Conservation (phyloP, 495 filamentous ascomycete species). For the Terfezia claveryi region DNA sequence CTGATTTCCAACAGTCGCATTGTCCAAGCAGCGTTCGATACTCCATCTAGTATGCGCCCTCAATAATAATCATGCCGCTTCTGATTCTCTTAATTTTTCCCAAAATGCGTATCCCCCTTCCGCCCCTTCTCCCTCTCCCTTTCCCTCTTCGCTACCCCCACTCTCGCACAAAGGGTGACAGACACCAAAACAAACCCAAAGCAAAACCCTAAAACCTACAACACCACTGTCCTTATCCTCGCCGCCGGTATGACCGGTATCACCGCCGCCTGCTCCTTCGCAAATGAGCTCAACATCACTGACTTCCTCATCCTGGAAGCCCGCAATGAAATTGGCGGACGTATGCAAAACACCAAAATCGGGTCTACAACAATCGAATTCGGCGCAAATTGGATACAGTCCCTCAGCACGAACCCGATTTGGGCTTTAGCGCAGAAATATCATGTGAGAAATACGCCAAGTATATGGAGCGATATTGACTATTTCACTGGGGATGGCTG, state of each 20-base stretch:
- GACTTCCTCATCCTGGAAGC: conserved; percentile 53
- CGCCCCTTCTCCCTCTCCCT: too few species aligned
- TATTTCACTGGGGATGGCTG: conserved; percentile 37
- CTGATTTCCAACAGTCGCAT: too few species aligned
- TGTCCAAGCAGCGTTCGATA: too few species aligned
- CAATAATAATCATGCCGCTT: too few species aligned
- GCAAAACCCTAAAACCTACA: conserved; percentile 10
- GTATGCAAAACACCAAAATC: conserved; percentile 32
- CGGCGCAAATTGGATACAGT: conserved; percentile 58
- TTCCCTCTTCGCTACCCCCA: neutral
- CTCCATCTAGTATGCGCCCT: too few species aligned
- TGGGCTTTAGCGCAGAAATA: conserved; percentile 49
- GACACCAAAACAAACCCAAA: neutral
- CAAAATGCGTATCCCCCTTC: too few species aligned
- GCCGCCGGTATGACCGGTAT: conserved; percentile 46
- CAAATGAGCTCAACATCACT: conserved; percentile 34
- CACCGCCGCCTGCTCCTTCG: conserved; percentile 46
- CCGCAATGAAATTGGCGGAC: conserved; percentile 19
- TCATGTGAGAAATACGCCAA: conserved; percentile 36
- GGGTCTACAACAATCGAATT: conserved; percentile 37
- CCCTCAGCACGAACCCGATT: conserved; percentile 45
- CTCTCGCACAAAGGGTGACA: neutral
- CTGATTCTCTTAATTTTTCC: too few species aligned
- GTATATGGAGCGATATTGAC: conserved; percentile 31
- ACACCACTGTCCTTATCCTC: conserved; percentile 27